Evolutionary conservation across 2,329 filamentous ascomycete species (phyloP).

Genomic region (Fusarium algeriense): DNA sequence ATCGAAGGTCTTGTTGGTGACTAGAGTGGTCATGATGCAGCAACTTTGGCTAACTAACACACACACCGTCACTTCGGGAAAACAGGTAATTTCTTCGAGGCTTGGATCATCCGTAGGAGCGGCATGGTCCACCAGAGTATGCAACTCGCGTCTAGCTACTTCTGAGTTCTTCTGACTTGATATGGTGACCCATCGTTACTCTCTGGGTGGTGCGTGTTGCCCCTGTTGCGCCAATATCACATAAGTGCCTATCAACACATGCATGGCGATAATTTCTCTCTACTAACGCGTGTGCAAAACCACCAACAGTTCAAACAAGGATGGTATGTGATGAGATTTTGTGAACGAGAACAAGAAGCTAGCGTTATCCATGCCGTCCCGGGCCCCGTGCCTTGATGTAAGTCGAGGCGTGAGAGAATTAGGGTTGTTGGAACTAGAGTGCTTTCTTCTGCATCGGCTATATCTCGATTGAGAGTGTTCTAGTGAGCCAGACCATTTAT

Average conservation of each 20-base stretch:
- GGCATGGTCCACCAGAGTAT: constrained; percentile 18
- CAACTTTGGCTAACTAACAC: constrained; percentile 27
- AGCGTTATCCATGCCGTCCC: constrained; percentile 22
- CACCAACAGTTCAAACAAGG: constrained; percentile 31
- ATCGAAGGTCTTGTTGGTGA: constrained; percentile 43
- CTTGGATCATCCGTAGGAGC: constrained; percentile 15
- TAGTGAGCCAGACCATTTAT: constrained; percentile 2
- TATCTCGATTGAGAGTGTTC: constrained; percentile 30
- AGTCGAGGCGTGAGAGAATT: constrained; percentile 17
- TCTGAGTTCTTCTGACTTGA: constrained; percentile 21
- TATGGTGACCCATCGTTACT: constrained; percentile 1
- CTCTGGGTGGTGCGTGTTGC: constrained; percentile 1
- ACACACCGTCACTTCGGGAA: constrained; percentile 38
- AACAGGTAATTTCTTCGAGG: constrained; percentile 22
- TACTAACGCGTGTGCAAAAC: constrained; percentile 5
- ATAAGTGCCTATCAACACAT: constrained; percentile 7
- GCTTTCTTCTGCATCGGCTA: constrained; percentile 20
- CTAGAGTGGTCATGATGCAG: constrained; percentile 32
- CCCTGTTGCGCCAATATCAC: constrained; percentile 23
- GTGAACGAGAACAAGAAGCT: constrained; percentile 7
- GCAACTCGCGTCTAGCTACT: constrained; percentile 2
- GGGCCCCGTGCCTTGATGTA: constrained; percentile 21
- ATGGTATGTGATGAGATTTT: constrained; percentile 14
- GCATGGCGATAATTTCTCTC: constrained; percentile 23
- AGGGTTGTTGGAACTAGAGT: constrained; percentile 17